Conservation (phyloP, 1,284 basidiomycete genomes). For the Rhodofomes roseus region DNA sequence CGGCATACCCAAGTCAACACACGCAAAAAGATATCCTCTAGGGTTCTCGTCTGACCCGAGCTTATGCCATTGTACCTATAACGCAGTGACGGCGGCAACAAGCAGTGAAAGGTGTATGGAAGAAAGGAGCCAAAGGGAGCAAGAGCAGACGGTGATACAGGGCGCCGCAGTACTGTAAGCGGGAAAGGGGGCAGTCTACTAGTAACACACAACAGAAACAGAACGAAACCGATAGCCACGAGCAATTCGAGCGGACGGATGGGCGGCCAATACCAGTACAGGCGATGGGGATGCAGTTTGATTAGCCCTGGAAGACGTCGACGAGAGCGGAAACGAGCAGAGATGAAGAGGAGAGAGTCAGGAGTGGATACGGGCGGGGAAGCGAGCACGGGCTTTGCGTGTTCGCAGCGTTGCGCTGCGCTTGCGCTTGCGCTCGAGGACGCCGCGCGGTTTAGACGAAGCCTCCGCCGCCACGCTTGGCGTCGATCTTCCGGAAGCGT, state of each 20-base stretch:
- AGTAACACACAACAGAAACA: slow-evolving; percentile 7
- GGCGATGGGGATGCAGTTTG: neutral
- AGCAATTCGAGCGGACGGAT: neutral
- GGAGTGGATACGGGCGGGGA: neutral
- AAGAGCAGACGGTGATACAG: neutral
- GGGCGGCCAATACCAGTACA: neutral
- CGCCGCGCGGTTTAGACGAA: slow-evolving; percentile 62
- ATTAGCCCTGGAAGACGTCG: slow-evolving; percentile 3
- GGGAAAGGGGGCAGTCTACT: neutral
- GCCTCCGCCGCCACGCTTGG: slow-evolving; percentile 77
- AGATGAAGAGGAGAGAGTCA: neutral
- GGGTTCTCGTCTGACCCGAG: slow-evolving; percentile 3
- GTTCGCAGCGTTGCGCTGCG: neutral
- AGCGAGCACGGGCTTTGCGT: neutral
- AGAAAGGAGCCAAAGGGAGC: neutral
- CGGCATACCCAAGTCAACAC: too few relatives aligned
- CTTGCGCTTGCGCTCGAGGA: too few relatives aligned
- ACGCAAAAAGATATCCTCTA: neutral
- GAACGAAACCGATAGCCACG: slow-evolving; percentile 8
- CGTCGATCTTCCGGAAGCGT: slow-evolving; percentile 82
- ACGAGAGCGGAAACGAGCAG: slow-evolving; percentile 1
- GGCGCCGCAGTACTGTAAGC: neutral
- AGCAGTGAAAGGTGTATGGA: neutral
- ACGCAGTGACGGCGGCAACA: neutral
- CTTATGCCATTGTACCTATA: slow-evolving; percentile 3